These are phyloP conservation scores for Penicillium brevicompactum DNA, from an alignment of 2,329 filamentous ascomycete genomes.

Conservation along the genomic window DNA sequence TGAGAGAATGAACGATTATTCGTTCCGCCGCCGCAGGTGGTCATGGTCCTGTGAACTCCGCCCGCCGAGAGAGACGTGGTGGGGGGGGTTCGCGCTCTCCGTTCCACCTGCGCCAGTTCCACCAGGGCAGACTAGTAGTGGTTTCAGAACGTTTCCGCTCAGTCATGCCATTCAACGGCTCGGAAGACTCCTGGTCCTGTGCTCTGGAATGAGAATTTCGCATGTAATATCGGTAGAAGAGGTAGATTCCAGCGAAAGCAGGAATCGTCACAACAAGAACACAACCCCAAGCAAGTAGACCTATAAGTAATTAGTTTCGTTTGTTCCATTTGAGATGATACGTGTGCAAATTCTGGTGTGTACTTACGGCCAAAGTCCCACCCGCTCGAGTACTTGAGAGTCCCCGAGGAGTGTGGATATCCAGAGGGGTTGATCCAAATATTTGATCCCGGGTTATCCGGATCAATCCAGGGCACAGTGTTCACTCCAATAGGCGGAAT, in stretches of 20 bases:
- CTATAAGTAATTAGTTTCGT: constrained; percentile 5
- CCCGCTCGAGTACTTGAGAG: constrained; percentile 1
- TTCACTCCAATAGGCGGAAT: constrained; percentile 35
- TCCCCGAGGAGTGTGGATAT: constrained; percentile 9
- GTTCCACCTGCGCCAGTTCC: constrained; percentile 35
- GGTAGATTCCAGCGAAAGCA: constrained; percentile 9
- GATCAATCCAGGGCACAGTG: constrained; percentile 37
- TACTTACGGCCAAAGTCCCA: constrained; percentile 15
- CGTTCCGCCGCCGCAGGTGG: constrained; percentile 12
- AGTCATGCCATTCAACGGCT: constrained; percentile 17
- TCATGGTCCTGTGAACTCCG: constrained; percentile 9
- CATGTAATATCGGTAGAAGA: constrained; percentile 13
- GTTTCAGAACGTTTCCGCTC: constrained; percentile 21
- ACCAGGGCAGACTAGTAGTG: constrained; percentile 27
- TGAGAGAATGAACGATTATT: constrained; percentile 4
- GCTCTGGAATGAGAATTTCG: constrained; percentile 11
- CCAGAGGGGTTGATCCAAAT: constrained; percentile 21
- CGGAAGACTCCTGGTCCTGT: constrained; percentile 17
- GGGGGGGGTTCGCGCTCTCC: constrained; percentile 11
- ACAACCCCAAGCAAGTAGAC: constrained; percentile 9
- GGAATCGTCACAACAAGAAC: constrained; percentile 11
- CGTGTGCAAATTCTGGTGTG: no score
- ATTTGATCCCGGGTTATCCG: constrained; percentile 26
- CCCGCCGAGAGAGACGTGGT: constrained; percentile 33
- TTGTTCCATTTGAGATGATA: not conserved